A percentile compares a stretch with the other conserved stretches of the same genome.
Evolutionary conservation across 805 yeast genomes (phyloP).

Genomic region (Suhomyces sp.): DNA sequence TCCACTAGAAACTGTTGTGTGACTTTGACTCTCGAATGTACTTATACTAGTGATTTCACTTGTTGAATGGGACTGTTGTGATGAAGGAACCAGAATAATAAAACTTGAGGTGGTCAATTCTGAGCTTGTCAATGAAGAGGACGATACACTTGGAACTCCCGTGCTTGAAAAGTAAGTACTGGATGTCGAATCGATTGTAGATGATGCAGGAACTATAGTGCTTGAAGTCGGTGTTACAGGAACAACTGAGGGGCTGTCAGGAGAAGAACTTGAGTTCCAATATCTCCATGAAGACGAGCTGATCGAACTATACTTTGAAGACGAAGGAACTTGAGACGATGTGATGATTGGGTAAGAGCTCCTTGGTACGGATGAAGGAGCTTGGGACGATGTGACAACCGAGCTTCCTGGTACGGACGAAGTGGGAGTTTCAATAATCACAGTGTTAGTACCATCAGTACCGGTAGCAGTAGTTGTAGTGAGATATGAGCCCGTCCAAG

Average conservation of each 20-base stretch:
- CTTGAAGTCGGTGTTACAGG: neutral
- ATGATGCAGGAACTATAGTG: neutral
- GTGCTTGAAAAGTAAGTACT: neutral
- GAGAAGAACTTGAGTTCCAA: neutral
- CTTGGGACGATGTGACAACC: too few relatives aligned
- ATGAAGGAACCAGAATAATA: neutral
- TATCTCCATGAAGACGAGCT: neutral
- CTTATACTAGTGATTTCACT: neutral
- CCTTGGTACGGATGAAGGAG: neutral
- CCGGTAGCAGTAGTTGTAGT: slow-evolving; percentile 6
- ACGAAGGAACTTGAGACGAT: neutral
- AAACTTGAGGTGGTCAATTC: neutral
- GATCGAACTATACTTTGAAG: neutral
- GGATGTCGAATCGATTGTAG: neutral
- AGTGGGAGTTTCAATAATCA: slow-evolving; percentile 15
- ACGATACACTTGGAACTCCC: neutral
- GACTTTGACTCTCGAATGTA: neutral
- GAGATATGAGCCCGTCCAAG: slow-evolving; percentile 8
- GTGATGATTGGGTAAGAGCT: neutral
- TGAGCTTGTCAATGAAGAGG: neutral
- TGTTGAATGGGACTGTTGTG: neutral
- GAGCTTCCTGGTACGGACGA: slow-evolving; percentile 7
- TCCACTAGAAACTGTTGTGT: neutral
- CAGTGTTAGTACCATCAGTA: slow-evolving; percentile 12
- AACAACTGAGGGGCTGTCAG: neutral